Evolutionary conservation across 2,329 filamentous ascomycete species (phyloP), one percentile per base, ranked within the genome.

Genomic region (Cladobotryum mycophilum): DNA sequence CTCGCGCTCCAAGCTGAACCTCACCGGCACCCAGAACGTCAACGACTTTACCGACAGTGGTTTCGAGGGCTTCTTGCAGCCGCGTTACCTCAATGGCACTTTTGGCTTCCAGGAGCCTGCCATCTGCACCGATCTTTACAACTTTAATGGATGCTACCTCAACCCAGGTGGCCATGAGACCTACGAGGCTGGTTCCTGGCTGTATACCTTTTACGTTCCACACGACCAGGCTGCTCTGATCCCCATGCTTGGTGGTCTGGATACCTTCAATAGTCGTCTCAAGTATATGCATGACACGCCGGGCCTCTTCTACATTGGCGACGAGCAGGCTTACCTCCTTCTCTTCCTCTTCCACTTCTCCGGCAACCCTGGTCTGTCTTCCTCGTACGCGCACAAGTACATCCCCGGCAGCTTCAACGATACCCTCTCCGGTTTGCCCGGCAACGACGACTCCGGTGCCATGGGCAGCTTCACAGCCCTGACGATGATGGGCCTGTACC

Each of bases 161-260:
- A 60, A 62, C 45, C 51, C 57, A 1, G 45, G 53, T 20, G 62
- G 57, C 6, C 60, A 62, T 42, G 60, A 61, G 64, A 88, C 85
- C 0, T 89, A 88, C 58, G 85, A 89, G 64, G 83, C 80, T 2
- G 83, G 79, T 50, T 70, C 78, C 1, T 89, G 85, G 85, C 77
- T 87, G 42, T 90, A 90, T 66, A 81, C 81, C 15, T 90, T 89
- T 48, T 67, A 67, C 52, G 69, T 73, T 9, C 75, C 74, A 11
- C 74, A 77, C 52, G 72, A 76, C 58, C 72, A 72, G 66, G 64
- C 63, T 2, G 59, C 63, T 0, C 68, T 86, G 0, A 73, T 86
- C 55, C 56, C 56, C 3, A 60, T 53, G 30, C 77, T 88, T 46
- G 85, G 85, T 30, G 85, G 85, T 0, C 67, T 67, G 0, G 70